Conservation (phyloP, 768 basidiomycete species). For the Tricholoma matsutake region DNA sequence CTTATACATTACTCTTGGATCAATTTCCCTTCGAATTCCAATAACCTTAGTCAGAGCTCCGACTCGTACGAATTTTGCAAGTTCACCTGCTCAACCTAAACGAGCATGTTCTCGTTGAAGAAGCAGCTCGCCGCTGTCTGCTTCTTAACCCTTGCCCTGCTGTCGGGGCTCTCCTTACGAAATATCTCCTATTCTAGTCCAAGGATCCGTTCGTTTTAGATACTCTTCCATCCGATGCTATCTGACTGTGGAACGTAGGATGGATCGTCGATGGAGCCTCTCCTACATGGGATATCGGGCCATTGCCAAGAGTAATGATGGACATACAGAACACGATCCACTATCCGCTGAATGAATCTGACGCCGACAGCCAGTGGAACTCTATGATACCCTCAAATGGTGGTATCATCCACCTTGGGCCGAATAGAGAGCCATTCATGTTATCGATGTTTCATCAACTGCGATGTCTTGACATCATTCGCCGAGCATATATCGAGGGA, state of each 20-base stretch:
- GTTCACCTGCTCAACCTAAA: too few relatives aligned
- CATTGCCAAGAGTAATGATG: not conserved
- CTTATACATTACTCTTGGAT: too few relatives aligned
- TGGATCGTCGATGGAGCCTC: not conserved
- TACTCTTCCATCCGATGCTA: not conserved
- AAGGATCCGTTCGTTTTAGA: not conserved
- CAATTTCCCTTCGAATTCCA: too few relatives aligned
- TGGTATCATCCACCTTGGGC: conserved; percentile 28
- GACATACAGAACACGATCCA: not conserved
- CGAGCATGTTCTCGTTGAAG: not conserved
- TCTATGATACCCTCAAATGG: conserved; percentile 14
- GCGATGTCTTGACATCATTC: conserved; percentile 32
- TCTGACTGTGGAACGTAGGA: not conserved
- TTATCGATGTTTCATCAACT: conserved; percentile 37
- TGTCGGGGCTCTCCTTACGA: not conserved
- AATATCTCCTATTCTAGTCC: not conserved
- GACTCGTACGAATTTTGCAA: too few relatives aligned
- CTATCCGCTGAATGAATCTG: not conserved
- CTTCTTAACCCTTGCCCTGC: not conserved
- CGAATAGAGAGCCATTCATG: conserved; percentile 28
- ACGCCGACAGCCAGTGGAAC: not conserved
- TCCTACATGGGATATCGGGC: not conserved
- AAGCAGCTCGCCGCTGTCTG: not conserved
- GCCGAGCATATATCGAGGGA: conserved; percentile 23
- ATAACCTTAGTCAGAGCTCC: too few relatives aligned